Conservation (phyloP, 257 asterid genomes). For the Solanum ossicruentum region DNA sequence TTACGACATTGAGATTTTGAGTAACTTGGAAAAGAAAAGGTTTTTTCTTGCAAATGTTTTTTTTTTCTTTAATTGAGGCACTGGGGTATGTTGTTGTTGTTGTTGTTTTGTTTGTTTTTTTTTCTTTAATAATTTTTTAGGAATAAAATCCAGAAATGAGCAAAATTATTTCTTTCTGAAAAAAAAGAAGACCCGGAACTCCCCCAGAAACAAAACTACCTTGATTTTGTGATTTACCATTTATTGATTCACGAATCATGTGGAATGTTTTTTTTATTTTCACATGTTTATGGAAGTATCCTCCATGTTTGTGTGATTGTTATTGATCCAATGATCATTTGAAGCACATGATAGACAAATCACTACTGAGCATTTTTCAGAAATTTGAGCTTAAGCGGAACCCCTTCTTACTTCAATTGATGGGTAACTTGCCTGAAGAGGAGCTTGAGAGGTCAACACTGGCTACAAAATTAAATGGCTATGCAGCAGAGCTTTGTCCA, state of each 20-base stretch:
- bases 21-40: not conserved
- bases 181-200: not conserved
- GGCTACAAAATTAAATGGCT: constrained; percentile 80
- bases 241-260: not conserved
- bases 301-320: not conserved
- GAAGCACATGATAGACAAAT: not conserved
- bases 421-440: constrained; percentile 80
- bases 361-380: constrained; percentile 21
- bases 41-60: not conserved
- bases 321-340: not conserved
- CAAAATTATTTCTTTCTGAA: not conserved
- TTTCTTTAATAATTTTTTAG: not conserved
- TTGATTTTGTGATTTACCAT: not conserved
- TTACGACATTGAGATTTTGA: not conserved
- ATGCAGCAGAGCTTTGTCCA: constrained; percentile 93
- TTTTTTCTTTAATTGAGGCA: not conserved
- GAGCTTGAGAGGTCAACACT: constrained; percentile 72
- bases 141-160: not conserved
- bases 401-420: constrained; percentile 79
- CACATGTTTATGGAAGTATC: not conserved
- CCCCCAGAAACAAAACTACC: not conserved
- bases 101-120: too few relatives aligned
- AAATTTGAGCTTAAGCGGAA: constrained; percentile 91
- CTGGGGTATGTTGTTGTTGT: too few relatives aligned
- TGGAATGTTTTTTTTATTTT: not conserved